These are phyloP conservation scores for Talaromyces wortmannii DNA, from an alignment of 495 filamentous ascomycete genomes.

Conservation along the genomic window DNA sequence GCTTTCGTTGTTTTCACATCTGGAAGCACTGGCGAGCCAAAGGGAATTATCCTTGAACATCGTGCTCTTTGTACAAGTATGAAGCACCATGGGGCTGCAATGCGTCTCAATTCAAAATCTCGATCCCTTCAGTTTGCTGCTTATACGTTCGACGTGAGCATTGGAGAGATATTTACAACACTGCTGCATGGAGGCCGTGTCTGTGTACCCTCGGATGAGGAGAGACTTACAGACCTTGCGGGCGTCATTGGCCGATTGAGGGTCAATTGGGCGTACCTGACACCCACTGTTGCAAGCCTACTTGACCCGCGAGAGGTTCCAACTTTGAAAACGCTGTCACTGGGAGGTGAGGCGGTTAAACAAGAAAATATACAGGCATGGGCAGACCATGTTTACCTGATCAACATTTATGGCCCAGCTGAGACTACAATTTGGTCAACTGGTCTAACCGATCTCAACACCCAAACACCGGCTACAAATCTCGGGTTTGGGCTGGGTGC, in stretches of 20 bases:
- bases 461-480: not conserved
- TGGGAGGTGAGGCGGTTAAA: slow-evolving; percentile 40
- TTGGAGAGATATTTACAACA: slow-evolving; percentile 34
- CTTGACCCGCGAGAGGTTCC: slow-evolving; percentile 29
- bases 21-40: slow-evolving; percentile 37
- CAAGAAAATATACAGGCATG: slow-evolving; percentile 37
- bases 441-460: not conserved
- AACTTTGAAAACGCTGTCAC: slow-evolving; percentile 22
- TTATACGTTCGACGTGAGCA: slow-evolving; percentile 38
- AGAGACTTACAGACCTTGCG: slow-evolving; percentile 21
- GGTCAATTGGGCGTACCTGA: slow-evolving; percentile 33
- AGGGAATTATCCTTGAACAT: slow-evolving; percentile 43
- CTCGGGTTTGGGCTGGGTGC: not conserved
- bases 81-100: slow-evolving; percentile 6
- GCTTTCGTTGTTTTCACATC: slow-evolving; percentile 34
- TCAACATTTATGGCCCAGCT: slow-evolving; percentile 53
- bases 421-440: slow-evolving; percentile 16
- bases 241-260: slow-evolving; percentile 23
- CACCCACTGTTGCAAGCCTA: slow-evolving; percentile 31
- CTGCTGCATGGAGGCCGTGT: slow-evolving; percentile 37
- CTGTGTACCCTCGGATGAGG: slow-evolving; percentile 34
- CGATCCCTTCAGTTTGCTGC: slow-evolving; percentile 39
- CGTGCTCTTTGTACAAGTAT: slow-evolving; percentile 20
- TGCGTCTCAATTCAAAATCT: slow-evolving; percentile 7
- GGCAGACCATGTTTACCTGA: slow-evolving; percentile 32